Base-by-base conservation (phyloP, 1,284 basidiomycete species). In the Volvariella surrecta region DNA sequence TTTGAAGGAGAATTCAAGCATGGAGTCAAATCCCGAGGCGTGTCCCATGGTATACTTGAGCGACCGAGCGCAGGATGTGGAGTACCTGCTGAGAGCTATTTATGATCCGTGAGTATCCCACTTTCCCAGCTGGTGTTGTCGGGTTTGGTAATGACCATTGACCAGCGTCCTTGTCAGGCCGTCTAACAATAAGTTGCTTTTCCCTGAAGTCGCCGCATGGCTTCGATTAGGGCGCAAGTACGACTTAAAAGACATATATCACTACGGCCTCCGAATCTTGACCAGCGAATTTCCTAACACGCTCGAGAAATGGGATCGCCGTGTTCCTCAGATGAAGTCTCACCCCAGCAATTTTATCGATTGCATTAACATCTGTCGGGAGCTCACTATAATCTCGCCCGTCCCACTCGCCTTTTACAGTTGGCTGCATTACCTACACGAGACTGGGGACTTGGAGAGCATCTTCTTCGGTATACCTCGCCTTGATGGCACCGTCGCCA, bases 1-100 rank as follows among this genome's bases (percentile, higher is more conserved):
- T 28, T 28, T 13, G 4, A 17, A 53, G 1, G 50, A 50, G 19
- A 54, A 52, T 16, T 45, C 54, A 10, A 28, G 44, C 1, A 30
- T 43, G 17, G 50, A 53, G 41, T 38, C 42, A 1, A 44, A 37
- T 2, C 39, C 50, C 1, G 54, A 54, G 20, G 48, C 46, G 19
- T 50, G 51, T 24, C 54, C 50, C 2, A 40, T 49, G 9, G 47
- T 57, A 8, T 41, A 47, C 9, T 45, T 57, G 13, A 48, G 49
- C 1, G 54, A 55, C 31, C 40, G 45, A 13, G 48, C 47, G 13
- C 41, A 39, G 21, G 46, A 50, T 28, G 40, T 52, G 15, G 41
- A 48, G n/a, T 34, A 41, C 20, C 31, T 52, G 1, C 45, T 54
- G 37, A 41, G 30, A 1, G 45, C 54, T 10, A 44, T 53, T 1